Base-by-base conservation (phyloP, 2,329 filamentous ascomycete genomes). In the Saccharata proteae region DNA sequence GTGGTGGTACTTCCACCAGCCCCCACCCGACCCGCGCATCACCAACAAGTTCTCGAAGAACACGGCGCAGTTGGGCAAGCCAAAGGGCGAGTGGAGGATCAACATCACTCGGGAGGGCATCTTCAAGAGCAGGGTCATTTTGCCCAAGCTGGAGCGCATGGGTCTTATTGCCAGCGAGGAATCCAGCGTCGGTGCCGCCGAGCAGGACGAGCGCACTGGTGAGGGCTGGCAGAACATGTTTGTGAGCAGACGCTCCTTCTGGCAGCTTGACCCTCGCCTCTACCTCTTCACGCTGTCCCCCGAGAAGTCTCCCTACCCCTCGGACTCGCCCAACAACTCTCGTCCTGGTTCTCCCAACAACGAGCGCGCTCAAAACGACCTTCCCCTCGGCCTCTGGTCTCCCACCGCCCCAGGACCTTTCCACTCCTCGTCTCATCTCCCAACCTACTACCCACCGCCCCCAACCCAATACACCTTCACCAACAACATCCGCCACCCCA, bases 1-100 rank as follows among this genome's bases (percentile, higher is more conserved):
- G 24, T 93, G 84, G 63, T 96, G 88, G 88, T 96, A 96, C 62
- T 96, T 94, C 46, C 86, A 94, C 58, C 83, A 93, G 54, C 69
- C 75, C 1, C 69, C 78, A 44, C 88, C 88, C 0, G 64, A 69
- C 14, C 65, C 70, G 1, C 68, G 72, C 29, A 49, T 90, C 19
- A 65, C 66, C 12, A 81, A 72, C 5, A 61, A 72, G 4, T 63
- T 70, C 0, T 80, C 77, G 1, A 69, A 67, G 40, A 52, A 65
- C 35, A 88, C 84, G 0, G 79, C 58, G 0, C 61, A 71, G 12
- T 52, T 58, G 4, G 88, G 81, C 4, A 77, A 73, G 41, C 88
- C 88, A 2, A 76, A 72, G 40, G 85, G 80, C 18, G 83, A 92
- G 36, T 96, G 88, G 88, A 69, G 73, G 34, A 78, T 96, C 44